Evolutionary conservation across 192 early-diverging fungal genomes (phyloP), one percentile per base, ranked within the genome.

Genomic region (Coemansia sp.): DNA sequence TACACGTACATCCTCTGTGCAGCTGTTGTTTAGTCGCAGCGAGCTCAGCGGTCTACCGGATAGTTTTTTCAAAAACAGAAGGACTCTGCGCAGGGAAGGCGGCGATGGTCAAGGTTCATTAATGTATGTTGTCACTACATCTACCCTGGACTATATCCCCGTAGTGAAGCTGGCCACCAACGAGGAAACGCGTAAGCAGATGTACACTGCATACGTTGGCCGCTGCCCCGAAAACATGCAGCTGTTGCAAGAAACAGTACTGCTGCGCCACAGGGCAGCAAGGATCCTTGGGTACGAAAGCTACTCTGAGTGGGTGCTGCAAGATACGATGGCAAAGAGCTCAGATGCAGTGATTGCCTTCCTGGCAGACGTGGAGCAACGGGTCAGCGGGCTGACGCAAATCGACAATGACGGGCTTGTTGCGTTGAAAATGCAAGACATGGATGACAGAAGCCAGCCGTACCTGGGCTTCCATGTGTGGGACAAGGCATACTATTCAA

Each of bases 311-410:
- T 91, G 83, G 66, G 79, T 84, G 9, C 81, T 93, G 18, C 89
- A 94, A 56, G 76, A 85, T n/a, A 87, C 86, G 30, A 94, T 94
- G 92, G 92, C 91, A 24, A 91, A 92, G 66, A 81, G 67, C 6
- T 84, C 88, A 6, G 78, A 85, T 35, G 71, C 51, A 4, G 91
- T 88, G 5, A 46, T 74, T 1, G 64, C 82, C 44, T 93, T 94
- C 71, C 71, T 91, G 44, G 62, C 81, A 1, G 79, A 85, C 8
- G 75, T 94, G 43, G 69, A 67, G 15, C 57, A 62, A 3, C 75
- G 77, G 7, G 73, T 93, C n/a, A 63, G 71, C 6, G 73, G 71
- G 2, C 75, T 87, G 21, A 85, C 76, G 33, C 49, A 84, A 14
- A 75, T 67, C 9, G 89, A 92, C 63, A 66, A 88, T 12, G 64